Conservation (phyloP, 2,329 filamentous ascomycete genomes). For the Ilyonectria mors-panacis region DNA sequence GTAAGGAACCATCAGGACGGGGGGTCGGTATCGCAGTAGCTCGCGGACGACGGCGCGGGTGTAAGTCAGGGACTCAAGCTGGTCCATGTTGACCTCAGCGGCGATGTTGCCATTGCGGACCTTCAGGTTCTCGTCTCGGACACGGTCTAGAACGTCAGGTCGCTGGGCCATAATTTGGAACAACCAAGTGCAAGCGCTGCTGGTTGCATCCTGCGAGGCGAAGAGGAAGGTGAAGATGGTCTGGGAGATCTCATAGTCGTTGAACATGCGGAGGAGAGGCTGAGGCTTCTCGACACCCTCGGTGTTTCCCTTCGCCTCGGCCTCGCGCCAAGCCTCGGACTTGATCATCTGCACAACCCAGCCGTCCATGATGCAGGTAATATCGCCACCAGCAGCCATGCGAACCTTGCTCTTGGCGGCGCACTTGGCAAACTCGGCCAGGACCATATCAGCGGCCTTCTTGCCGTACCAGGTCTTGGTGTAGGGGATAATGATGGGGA, state of each 20-base stretch:
- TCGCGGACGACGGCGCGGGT: conserved; percentile 94
- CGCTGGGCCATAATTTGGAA: conserved; percentile 96
- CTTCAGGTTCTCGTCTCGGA: conserved; percentile 90
- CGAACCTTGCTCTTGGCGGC: conserved; percentile 93
- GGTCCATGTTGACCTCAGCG: conserved; percentile 81
- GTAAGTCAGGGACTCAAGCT: conserved; percentile 90
- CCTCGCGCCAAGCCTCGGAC: conserved; percentile 85
- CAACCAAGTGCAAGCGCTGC: conserved; percentile 92
- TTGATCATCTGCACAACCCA: conserved; percentile 93
- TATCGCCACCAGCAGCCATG: conserved; percentile 88
- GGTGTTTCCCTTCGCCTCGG: conserved; percentile 80
- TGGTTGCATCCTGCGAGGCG: conserved; percentile 96
- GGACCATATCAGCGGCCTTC: conserved; percentile 93
- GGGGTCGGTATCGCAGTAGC: conserved; percentile 92
- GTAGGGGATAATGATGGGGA: conserved; percentile 95
- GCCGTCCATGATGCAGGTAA: conserved; percentile 94
- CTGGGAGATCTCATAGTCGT: conserved; percentile 91
- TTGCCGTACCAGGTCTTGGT: conserved; percentile 98
- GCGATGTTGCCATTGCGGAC: conserved; percentile 82
- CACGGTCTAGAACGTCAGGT: conserved; percentile 90
- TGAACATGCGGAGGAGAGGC: conserved; percentile 87
- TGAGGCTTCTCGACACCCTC: conserved; percentile 84
- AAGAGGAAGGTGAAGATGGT: conserved; percentile 98
- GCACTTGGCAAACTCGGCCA: conserved; percentile 91
- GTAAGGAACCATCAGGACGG: conserved; percentile 98